Percentiles rank a stretch among this genome's conserved stretches.
Evolutionary conservation across 2,329 filamentous ascomycete species (phyloP).

Genomic region (Sordariomycetes sp.): DNA sequence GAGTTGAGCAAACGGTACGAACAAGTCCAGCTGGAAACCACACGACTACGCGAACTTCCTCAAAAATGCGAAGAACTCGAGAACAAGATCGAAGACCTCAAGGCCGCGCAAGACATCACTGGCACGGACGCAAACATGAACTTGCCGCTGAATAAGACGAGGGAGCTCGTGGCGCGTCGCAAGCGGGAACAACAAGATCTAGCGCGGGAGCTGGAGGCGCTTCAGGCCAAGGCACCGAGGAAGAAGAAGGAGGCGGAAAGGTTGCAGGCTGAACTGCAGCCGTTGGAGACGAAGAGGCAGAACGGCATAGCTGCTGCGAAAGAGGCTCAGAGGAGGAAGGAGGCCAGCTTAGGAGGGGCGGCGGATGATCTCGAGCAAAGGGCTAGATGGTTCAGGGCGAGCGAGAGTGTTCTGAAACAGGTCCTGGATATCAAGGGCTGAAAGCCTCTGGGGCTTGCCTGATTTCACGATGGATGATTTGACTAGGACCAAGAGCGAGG

Average conservation of each 20-base stretch:
- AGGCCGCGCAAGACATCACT: constrained; percentile 23
- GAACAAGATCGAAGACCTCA: constrained; percentile 34
- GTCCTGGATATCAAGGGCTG: constrained; percentile 49
- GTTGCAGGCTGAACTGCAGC: constrained; percentile 57
- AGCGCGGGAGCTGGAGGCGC: constrained; percentile 53
- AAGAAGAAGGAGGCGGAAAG: constrained; percentile 60
- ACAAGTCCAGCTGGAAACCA: constrained; percentile 36
- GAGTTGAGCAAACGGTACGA: constrained; percentile 49
- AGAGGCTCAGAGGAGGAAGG: constrained; percentile 61
- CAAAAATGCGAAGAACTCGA: constrained; percentile 38
- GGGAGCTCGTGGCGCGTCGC: constrained; percentile 39
- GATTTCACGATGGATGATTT: too few relatives aligned
- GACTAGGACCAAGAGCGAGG: too few relatives aligned
- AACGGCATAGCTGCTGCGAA: constrained; percentile 58
- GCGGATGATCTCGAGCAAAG: constrained; percentile 68
- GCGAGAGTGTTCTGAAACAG: constrained; percentile 53
- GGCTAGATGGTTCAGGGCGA: constrained; percentile 65
- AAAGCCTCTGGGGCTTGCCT: too few relatives aligned
- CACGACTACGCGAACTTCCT: constrained; percentile 41
- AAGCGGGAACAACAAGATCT: constrained; percentile 45
- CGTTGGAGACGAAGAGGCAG: constrained; percentile 57
- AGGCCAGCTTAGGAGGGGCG: constrained; percentile 54
- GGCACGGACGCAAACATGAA: constrained; percentile 35
- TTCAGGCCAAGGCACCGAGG: constrained; percentile 52
- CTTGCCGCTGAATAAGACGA: constrained; percentile 49